Conservation (phyloP, 352 stramenopile genomes). For the Thalassiosira hispida region DNA sequence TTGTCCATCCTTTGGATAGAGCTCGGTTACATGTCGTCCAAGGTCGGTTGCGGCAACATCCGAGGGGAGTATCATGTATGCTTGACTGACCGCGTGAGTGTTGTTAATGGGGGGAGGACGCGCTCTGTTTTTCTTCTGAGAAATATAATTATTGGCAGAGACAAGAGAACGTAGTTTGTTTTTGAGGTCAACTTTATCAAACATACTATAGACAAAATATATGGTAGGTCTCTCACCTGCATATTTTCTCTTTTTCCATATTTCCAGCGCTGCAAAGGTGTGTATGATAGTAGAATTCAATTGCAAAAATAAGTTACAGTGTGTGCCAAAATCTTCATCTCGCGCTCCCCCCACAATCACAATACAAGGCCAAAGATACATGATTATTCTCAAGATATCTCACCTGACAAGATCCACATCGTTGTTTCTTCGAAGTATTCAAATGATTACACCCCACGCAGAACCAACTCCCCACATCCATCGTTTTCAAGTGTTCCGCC, state of each 20-base stretch:
- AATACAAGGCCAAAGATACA: not conserved
- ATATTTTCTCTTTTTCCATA: conserved; percentile 14
- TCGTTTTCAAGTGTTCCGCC: conserved; percentile 6
- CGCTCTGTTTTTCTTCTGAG: no score
- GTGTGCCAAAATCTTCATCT: not conserved
- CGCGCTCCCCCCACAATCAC: not conserved
- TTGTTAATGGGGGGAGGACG: no score
- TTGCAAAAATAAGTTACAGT: not conserved
- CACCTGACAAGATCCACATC: conserved; percentile 22
- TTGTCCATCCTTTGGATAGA: no score
- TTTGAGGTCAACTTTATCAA: no score
- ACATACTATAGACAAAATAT: no score
- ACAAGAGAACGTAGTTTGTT: no score
- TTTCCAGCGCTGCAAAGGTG: conserved; percentile 2
- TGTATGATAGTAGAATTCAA: not conserved
- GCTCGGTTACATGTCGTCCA: no score
- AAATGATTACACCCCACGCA: conserved; percentile 18
- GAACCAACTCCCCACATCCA: conserved; percentile 19
- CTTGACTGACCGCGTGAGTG: no score
- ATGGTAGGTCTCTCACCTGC: conserved; percentile 2
- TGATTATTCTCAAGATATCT: not conserved
- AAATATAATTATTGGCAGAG: no score
- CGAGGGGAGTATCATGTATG: no score
- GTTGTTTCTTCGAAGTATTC: not conserved
- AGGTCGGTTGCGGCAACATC: no score